phyloP scores from a whole-genome alignment of 2,329 filamentous ascomycete species.

The Colletotrichum limetticola region DNA sequence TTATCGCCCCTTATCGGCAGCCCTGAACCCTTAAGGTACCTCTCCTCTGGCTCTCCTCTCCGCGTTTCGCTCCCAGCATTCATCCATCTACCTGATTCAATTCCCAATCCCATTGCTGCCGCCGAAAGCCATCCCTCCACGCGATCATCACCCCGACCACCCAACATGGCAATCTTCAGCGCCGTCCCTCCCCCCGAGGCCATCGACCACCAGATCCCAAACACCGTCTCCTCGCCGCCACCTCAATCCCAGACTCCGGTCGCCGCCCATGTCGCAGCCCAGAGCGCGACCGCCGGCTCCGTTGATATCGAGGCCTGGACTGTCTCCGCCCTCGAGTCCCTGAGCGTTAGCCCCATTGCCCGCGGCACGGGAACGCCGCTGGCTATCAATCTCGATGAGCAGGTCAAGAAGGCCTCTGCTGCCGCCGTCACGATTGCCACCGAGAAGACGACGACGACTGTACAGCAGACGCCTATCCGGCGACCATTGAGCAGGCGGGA shows the following conservation, averaged over 20 bases:
- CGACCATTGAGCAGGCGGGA: slow-evolving; percentile 63
- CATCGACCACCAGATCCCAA: slow-evolving; percentile 36
- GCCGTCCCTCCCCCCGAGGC: slow-evolving; percentile 61
- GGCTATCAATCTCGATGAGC: slow-evolving; percentile 79
- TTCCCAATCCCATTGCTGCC: not conserved
- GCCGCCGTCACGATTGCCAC: slow-evolving; percentile 29
- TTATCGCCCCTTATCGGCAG: slow-evolving; percentile 29
- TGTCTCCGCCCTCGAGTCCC: slow-evolving; percentile 64
- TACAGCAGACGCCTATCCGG: slow-evolving; percentile 47
- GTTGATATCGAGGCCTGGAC: slow-evolving; percentile 77
- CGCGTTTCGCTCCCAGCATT: not conserved
- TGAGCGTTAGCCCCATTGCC: slow-evolving; percentile 64
- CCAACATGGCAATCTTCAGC: slow-evolving; percentile 62
- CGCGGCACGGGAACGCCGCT: slow-evolving; percentile 72
- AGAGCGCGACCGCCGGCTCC: slow-evolving; percentile 43
- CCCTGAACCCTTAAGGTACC: slow-evolving; percentile 29
- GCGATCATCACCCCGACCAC: not conserved
- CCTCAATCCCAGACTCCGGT: slow-evolving; percentile 22
- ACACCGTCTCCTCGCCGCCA: slow-evolving; percentile 37
- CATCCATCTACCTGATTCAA: not conserved
- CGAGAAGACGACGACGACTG: slow-evolving; percentile 6
- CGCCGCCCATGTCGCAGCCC: slow-evolving; percentile 36
- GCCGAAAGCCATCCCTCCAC: not conserved
- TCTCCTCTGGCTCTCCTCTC: not conserved
- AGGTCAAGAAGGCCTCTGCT: slow-evolving; percentile 32